Conservation (phyloP, 2,329 filamentous ascomycete genomes). For the Rhexocercosporidium sp. region DNA sequence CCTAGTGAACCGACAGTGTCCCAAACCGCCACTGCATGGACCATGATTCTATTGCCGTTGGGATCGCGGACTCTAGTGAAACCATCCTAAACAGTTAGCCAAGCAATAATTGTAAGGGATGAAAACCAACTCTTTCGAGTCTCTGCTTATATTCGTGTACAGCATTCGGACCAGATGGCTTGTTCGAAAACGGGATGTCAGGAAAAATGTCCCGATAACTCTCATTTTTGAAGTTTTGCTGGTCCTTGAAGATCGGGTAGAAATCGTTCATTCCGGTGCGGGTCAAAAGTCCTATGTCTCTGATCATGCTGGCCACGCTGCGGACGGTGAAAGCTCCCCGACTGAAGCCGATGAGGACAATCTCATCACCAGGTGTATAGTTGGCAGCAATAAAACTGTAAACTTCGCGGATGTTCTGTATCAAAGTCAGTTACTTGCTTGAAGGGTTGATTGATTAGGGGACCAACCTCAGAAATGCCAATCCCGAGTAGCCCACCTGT, state of each 20-base stretch:
- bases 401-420: slow-evolving; percentile 55
- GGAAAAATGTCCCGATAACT: slow-evolving; percentile 44
- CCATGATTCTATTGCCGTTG: slow-evolving; percentile 44
- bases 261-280: slow-evolving; percentile 50
- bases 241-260: slow-evolving; percentile 48
- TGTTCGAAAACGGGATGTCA: slow-evolving; percentile 37
- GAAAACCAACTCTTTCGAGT: slow-evolving; percentile 43
- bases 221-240: slow-evolving; percentile 41
- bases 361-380: slow-evolving; percentile 48
- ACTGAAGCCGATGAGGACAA: slow-evolving; percentile 48
- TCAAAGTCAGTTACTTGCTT: slow-evolving; percentile 31
- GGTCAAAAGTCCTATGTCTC: slow-evolving; percentile 45
- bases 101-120: neutral
- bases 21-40: slow-evolving; percentile 55
- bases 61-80: slow-evolving; percentile 44
- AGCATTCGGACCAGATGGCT: slow-evolving; percentile 33
- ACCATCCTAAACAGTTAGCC: slow-evolving; percentile 18
- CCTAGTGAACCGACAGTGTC: slow-evolving; percentile 49
- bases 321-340: slow-evolving; percentile 49
- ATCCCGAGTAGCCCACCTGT: slow-evolving; percentile 60
- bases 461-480: slow-evolving; percentile 49
- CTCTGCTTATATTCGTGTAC: slow-evolving; percentile 44
- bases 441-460: neutral
- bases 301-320: slow-evolving; percentile 44
- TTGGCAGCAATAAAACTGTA: slow-evolving; percentile 51